Conservation (phyloP, 2,329 filamentous ascomycete genomes). For the Gnomoniopsis smithogilvyi region DNA sequence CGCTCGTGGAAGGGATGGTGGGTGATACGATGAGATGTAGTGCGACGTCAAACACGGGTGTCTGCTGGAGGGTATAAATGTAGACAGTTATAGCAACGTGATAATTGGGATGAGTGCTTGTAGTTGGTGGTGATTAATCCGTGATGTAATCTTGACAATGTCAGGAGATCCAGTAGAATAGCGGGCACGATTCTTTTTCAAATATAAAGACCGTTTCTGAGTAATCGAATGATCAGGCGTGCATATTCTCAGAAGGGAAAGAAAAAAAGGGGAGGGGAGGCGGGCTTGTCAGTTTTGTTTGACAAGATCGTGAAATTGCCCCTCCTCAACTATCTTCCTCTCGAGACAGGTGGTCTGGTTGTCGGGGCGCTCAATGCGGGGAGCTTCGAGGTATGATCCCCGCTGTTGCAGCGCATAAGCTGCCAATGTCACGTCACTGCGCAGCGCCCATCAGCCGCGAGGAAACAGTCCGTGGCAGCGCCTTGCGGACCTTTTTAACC, state of each 20-base stretch:
- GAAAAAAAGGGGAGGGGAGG: too few species aligned
- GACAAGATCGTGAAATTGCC: background rate
- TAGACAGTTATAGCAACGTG: background rate
- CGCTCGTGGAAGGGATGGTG: background rate
- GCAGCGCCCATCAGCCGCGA: conserved; percentile 20
- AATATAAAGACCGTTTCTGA: background rate
- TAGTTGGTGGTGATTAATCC: background rate
- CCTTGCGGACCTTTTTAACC: conserved; percentile 25
- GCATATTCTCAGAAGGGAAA: background rate
- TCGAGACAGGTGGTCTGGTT: background rate
- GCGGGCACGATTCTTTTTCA: background rate
- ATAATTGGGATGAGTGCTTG: background rate
- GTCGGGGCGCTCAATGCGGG: background rate
- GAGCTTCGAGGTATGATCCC: background rate
- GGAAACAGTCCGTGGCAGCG: background rate
- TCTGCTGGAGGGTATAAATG: background rate
- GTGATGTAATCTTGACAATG: conserved; percentile 12
- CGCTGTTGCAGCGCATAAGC: background rate
- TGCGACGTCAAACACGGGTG: background rate
- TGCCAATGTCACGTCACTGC: conserved; percentile 6
- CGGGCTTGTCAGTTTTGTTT: background rate
- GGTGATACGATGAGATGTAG: background rate
- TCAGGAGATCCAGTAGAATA: background rate
- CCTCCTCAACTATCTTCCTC: background rate
- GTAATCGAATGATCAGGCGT: background rate